These are phyloP conservation scores for Chernovozyma aurita DNA, from an alignment of 1,139 yeast genomes.

Conservation along the genomic window DNA sequence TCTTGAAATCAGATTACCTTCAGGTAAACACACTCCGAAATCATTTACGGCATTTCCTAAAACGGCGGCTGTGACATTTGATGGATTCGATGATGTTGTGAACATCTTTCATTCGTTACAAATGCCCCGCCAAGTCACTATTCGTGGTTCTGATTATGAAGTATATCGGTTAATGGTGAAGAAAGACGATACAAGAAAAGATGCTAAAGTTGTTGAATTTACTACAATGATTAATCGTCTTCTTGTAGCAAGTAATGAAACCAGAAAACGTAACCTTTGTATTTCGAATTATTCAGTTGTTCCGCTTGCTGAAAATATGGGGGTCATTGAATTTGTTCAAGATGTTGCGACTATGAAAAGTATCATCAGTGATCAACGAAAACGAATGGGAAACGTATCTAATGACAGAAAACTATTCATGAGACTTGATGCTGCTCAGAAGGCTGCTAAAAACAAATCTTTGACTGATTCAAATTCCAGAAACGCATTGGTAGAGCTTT, in stretches of 20 bases:
- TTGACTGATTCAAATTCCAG: conserved; percentile 10
- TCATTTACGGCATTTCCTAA: conserved; percentile 51
- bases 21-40: conserved; percentile 38
- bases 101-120: conserved; percentile 78
- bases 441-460: conserved; percentile 22
- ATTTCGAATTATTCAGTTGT: conserved; percentile 86
- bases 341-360: conserved; percentile 78
- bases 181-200: conserved; percentile 91
- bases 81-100: conserved; percentile 57
- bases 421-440: conserved; percentile 39
- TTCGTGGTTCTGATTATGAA: conserved; percentile 75
- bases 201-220: conserved; percentile 90
- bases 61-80: conserved; percentile 48
- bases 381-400: conserved; percentile 29
- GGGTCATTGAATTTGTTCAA: conserved; percentile 90
- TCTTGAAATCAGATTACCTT: conserved; percentile 64
- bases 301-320: conserved; percentile 82
- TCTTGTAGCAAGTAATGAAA: conserved; percentile 60
- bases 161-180: conserved; percentile 76
- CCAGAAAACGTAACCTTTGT: conserved; percentile 64
- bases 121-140: conserved; percentile 73
- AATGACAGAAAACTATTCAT: conserved; percentile 32
- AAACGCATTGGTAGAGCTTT: conserved; percentile 23
- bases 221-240: conserved; percentile 82
- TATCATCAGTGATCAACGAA: conserved; percentile 47